Evolutionary conservation across 1,139 yeast species (phyloP).

Genomic region (Zhuliangozyma blackwelliae): DNA sequence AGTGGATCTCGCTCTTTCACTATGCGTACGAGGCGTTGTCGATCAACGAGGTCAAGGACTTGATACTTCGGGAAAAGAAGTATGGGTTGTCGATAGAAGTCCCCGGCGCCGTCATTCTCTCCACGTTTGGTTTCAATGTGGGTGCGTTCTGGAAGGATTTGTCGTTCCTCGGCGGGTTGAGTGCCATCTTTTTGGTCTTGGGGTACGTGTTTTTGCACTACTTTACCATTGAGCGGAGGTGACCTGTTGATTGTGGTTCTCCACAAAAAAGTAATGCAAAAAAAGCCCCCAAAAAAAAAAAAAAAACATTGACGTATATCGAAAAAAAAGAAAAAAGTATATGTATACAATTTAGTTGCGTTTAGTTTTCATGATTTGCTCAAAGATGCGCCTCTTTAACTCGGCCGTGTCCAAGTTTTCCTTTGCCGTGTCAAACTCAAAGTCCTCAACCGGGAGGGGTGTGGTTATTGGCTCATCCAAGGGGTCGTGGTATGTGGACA

Average conservation of each 20-base stretch:
- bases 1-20: conserved; percentile 86
- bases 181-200: conserved; percentile 47
- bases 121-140: conserved; percentile 91
- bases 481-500: conserved; percentile 75
- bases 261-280: neutral
- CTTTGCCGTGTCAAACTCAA: conserved; percentile 75
- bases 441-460: conserved; percentile 72
- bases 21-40: conserved; percentile 91
- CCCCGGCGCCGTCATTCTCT: conserved; percentile 96
- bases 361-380: conserved; percentile 44
- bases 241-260: conserved; percentile 1
- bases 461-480: conserved; percentile 77
- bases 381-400: conserved; percentile 64
- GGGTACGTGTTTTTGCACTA: conserved; percentile 76
- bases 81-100: conserved; percentile 92
- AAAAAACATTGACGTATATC: neutral
- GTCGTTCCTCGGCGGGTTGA: conserved; percentile 46
- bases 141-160: conserved; percentile 70
- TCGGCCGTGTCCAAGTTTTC: conserved; percentile 68
- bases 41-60: conserved; percentile 88
- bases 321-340: neutral
- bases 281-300: no score
- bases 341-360: neutral
- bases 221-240: conserved; percentile 74
- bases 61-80: conserved; percentile 80